Conservation (phyloP, 768 basidiomycete genomes). For the Agaricus sinodeliciosus region DNA sequence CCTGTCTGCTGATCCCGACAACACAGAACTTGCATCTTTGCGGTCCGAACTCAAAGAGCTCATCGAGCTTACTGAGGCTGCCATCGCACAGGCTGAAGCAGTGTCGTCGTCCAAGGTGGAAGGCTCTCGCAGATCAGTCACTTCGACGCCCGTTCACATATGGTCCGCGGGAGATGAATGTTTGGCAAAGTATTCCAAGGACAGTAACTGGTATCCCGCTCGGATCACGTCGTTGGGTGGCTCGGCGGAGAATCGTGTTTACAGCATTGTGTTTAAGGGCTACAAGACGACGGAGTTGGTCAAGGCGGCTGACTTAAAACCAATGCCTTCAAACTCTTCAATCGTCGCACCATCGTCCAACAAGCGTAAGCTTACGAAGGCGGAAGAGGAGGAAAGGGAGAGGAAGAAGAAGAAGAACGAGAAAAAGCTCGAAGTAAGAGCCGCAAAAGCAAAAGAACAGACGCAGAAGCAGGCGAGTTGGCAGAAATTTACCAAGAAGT, state of each 20-base stretch:
- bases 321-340: conserved; percentile 54
- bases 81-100: conserved; percentile 61
- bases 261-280: conserved; percentile 86
- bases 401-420: conserved; percentile 93
- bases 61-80: conserved; percentile 70
- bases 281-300: conserved; percentile 90
- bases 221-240: conserved; percentile 83
- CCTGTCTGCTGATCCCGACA: conserved; percentile 68
- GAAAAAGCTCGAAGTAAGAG: conserved; percentile 81
- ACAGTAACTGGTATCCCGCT: conserved; percentile 84
- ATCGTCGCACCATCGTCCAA: conserved; percentile 36
- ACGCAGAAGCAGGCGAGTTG: conserved; percentile 75
- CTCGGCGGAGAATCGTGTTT: conserved; percentile 73
- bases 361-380: conserved; percentile 76
- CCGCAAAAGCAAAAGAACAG: conserved; percentile 87
- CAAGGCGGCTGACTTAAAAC: conserved; percentile 63
- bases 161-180: conserved; percentile 84
- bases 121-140: conserved; percentile 15
- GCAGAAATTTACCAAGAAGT: conserved; percentile 95
- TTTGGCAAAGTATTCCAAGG: conserved; percentile 78
- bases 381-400: conserved; percentile 84
- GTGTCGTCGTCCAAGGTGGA: conserved; percentile 36
- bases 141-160: conserved; percentile 42
- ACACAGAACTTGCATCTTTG: conserved; percentile 65
- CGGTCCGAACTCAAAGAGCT: conserved; percentile 77